Conservation (phyloP, 2,329 filamentous ascomycete species). For the Fusarium sp. region DNA sequence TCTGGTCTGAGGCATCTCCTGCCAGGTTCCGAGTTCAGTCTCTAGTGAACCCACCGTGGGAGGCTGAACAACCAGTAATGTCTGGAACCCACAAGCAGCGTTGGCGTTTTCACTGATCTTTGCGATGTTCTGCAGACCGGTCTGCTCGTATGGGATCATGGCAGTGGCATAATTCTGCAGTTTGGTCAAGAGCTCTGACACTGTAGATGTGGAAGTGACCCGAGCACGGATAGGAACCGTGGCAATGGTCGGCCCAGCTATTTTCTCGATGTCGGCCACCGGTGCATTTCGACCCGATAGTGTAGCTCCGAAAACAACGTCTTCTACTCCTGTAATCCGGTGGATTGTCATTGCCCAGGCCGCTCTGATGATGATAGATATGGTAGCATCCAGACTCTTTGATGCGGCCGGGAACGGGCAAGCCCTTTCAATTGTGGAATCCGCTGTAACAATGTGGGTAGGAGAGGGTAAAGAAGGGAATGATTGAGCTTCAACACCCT, state of each 20-base stretch:
- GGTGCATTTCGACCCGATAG: constrained; percentile 45
- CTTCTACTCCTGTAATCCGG: constrained; percentile 30
- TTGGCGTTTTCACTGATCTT: constrained; percentile 15
- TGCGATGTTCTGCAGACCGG: constrained; percentile 42
- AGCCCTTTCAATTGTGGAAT: background rate
- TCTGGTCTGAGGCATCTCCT: background rate
- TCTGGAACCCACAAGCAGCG: constrained; percentile 20
- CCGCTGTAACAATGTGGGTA: background rate
- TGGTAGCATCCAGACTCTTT: background rate
- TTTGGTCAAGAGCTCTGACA: constrained; percentile 57
- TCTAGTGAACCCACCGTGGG: background rate
- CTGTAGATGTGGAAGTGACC: constrained; percentile 21
- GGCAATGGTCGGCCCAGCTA: constrained; percentile 53
- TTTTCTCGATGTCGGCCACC: constrained; percentile 38
- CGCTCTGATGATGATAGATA: constrained; percentile 21
- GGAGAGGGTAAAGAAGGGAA: background rate
- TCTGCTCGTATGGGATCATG: constrained; percentile 39
- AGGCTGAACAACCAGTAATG: constrained; percentile 21
- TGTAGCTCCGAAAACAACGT: constrained; percentile 44
- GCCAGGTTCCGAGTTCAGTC: background rate
- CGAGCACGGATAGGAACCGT: constrained; percentile 40
- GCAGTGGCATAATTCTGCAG: constrained; percentile 32
- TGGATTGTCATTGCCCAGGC: constrained; percentile 48
- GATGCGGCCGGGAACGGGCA: background rate
- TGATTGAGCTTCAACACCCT: background rate